A percentile compares a stretch with the other conserved stretches of the same genome.
Evolutionary conservation across 345 rosid genomes (phyloP).

Genomic region (Boechera stricta): DNA sequence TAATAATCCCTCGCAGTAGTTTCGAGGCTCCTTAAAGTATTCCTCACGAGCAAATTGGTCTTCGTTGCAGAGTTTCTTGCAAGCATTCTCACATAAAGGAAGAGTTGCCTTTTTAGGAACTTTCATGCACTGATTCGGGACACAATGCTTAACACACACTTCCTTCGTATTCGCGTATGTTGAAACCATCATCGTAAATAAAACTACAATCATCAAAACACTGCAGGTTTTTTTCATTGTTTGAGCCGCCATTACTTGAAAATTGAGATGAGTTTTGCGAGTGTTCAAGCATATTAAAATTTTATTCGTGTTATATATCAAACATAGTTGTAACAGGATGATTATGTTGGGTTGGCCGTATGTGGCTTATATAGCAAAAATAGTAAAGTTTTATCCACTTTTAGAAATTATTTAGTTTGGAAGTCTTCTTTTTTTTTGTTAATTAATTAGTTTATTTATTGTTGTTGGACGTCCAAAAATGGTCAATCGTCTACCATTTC

Average conservation of each 20-base stretch:
- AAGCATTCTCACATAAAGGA: slow-evolving; percentile 7
- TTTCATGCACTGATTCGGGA: slow-evolving; percentile 5
- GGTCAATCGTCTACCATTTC: not conserved
- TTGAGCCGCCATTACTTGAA: not conserved
- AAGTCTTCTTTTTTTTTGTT: not conserved
- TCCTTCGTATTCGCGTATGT: not conserved
- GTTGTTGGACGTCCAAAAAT: not conserved
- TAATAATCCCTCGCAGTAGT: not conserved
- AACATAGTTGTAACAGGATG: not conserved
- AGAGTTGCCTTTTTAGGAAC: not conserved
- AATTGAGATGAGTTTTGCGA: not conserved
- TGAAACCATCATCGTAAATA: slow-evolving; percentile 20
- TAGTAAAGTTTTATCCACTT: not conserved
- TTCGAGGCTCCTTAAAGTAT: not conserved
- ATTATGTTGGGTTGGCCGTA: not conserved
- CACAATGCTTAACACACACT: slow-evolving; percentile 12
- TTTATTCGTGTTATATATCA: not conserved
- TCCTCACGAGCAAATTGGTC: not conserved
- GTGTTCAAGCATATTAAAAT: too few relatives aligned
- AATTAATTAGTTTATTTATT: not conserved
- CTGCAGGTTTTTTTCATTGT: not conserved
- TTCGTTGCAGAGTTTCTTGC: not conserved
- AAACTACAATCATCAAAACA: slow-evolving; percentile 8
- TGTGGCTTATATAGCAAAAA: not conserved
- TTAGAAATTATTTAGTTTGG: too few relatives aligned